Base-by-base conservation (phyloP, 805 yeast genomes). In the Tetrapisispora taiwanensis region DNA sequence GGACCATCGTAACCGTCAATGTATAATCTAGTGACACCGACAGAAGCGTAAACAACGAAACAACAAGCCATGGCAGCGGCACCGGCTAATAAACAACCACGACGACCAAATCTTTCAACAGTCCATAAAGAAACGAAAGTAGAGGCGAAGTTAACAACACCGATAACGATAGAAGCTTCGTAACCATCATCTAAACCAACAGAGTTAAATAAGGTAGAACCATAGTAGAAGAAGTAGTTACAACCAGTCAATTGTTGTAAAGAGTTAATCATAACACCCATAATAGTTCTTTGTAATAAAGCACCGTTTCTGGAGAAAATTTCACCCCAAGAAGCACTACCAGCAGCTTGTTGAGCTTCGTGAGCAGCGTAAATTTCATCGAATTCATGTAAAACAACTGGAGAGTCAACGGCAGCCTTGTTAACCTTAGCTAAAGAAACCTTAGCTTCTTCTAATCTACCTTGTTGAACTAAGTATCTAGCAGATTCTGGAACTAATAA, bases 401-500 rank as follows among this genome's bases (percentile, higher is more conserved):
- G 74, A 52, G 75, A 75, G 41, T 80, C 82, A 13, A 64, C 52
- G 6, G 71, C 52, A 32, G 72, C 68, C 59, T 74, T 78, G 70
- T 81, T 81, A 39, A 80, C 73, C 52, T 58, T 72, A 22, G 81
- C 79, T 48, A 81, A 61, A 15, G 85, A 75, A 20, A 54, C 58
- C 60, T 70, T 76, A 43, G 87, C 88, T 44, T 78, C 83, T 39
- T 80, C 87, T 36, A 75, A 54, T 52, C 64, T 71, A 46, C 70
- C 73, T 46, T 66, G 63, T 65, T 76, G 79, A 46, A 77, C 68
- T 61, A 81, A 70, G 65, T 60, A 81, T 62, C 88, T 70, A 55
- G 88, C 84, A 19, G 86, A 79, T 68, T 82, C 89, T 42, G 88
- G 88, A 75, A 80, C 80, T 53, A 73, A 68, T 22, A 56, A 45